Conservation (phyloP, 768 basidiomycete species). For the Boletus coccyginus region DNA sequence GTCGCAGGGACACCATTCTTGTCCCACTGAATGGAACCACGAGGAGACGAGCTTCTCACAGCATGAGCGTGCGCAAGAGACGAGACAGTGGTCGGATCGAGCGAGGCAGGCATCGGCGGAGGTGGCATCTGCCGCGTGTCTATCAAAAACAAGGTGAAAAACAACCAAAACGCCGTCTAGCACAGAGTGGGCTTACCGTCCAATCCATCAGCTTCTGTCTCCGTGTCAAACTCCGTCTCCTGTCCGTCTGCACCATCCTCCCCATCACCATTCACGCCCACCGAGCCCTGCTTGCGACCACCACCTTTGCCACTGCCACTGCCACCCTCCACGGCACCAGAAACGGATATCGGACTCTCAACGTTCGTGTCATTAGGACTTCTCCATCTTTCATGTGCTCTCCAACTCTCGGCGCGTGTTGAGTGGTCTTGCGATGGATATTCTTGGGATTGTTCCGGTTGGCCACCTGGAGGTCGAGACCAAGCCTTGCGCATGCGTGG, state of each 20-base stretch:
- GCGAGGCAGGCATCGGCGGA: slow-evolving; percentile 45
- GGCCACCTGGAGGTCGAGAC: slow-evolving; percentile 21
- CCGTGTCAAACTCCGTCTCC: slow-evolving; percentile 33
- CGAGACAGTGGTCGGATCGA: slow-evolving; percentile 40
- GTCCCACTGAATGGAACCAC: slow-evolving; percentile 11
- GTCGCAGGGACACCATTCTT: slow-evolving; percentile 13
- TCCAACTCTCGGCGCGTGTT: slow-evolving; percentile 6
- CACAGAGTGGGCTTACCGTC: slow-evolving; percentile 18
- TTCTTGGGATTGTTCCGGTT: slow-evolving; percentile 5
- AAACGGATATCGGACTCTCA: slow-evolving; percentile 20
- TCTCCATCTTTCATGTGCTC: slow-evolving; percentile 21
- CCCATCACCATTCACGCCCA: slow-evolving; percentile 3
- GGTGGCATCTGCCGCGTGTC: slow-evolving; percentile 48
- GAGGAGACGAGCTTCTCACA: slow-evolving; percentile 20
- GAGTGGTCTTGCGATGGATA: background rate
- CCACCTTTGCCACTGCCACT: background rate
- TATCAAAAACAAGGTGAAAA: slow-evolving; percentile 14
- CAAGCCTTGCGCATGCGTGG: slow-evolving; percentile 61
- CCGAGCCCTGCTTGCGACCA: background rate
- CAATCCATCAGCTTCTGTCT: slow-evolving; percentile 27
- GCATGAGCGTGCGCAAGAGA: slow-evolving; percentile 25
- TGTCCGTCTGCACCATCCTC: slow-evolving; percentile 22
- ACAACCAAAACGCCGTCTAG: background rate
- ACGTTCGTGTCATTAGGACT: slow-evolving; percentile 16
- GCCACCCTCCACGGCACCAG: slow-evolving; percentile 5